These are phyloP conservation scores for Gracilariopsis chorda DNA, from an alignment of 23 red algal species.

Conservation along the genomic window DNA sequence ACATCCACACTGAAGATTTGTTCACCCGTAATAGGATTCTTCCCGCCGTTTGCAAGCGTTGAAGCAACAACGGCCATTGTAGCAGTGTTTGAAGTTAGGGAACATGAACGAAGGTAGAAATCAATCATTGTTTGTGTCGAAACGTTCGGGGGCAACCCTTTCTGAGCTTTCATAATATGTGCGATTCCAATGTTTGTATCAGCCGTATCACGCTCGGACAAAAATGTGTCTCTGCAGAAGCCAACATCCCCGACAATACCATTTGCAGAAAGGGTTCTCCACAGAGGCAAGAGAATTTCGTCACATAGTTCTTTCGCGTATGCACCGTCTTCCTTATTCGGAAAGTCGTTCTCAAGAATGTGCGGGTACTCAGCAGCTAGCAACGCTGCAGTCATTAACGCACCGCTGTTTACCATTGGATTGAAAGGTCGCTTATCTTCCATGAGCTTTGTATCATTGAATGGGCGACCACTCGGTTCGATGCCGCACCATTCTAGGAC, in stretches of 20 bases:
- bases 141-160: slow-evolving; percentile 31
- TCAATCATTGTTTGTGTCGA: slow-evolving; percentile 19
- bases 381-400: slow-evolving; percentile 42
- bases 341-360: neutral
- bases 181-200: slow-evolving; percentile 40
- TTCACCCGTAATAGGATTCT: slow-evolving; percentile 39
- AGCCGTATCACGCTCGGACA: slow-evolving; percentile 42
- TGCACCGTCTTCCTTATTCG: neutral
- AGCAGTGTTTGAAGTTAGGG: slow-evolving; percentile 37
- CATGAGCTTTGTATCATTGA: slow-evolving; percentile 52
- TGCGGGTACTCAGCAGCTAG: slow-evolving; percentile 33
- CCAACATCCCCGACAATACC: slow-evolving; percentile 25
- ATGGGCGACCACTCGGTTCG: slow-evolving; percentile 45
- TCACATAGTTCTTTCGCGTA: slow-evolving; percentile 32
- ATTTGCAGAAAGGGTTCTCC: slow-evolving; percentile 7
- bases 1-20: slow-evolving; percentile 45
- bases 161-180: slow-evolving; percentile 22
- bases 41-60: slow-evolving; percentile 56
- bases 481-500: slow-evolving; percentile 41
- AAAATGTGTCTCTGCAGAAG: slow-evolving; percentile 31
- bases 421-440: slow-evolving; percentile 40
- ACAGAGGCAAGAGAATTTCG: slow-evolving; percentile 13
- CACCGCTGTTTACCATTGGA: slow-evolving; percentile 60
- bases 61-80: slow-evolving; percentile 52
- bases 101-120: slow-evolving; percentile 48